These are phyloP conservation scores for Citrus glauca DNA, from an alignment of 345 rosid species.

Conservation along the genomic window DNA sequence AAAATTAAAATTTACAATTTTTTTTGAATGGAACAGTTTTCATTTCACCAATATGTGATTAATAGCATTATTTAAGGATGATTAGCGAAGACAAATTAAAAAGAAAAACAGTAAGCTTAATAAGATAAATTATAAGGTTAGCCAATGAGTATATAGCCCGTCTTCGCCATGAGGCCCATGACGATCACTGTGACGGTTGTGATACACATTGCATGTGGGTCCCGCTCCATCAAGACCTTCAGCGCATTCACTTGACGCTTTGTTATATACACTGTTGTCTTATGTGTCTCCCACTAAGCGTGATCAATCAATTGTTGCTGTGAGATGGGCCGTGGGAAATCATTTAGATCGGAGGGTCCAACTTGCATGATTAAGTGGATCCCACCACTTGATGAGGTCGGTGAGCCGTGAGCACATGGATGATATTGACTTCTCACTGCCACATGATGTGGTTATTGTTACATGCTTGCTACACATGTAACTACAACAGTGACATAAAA, in stretches of 20 bases:
- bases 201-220: neutral
- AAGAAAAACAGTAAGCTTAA: neutral
- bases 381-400: neutral
- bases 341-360: constrained; percentile 7
- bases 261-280: no score
- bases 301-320: neutral
- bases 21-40: no score
- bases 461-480: neutral
- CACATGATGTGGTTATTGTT: neutral
- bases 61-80: neutral
- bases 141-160: neutral
- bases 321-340: neutral
- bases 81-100: neutral
- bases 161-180: neutral
- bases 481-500: neutral
- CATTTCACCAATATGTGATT: neutral
- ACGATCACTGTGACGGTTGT: neutral
- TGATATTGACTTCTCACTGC: neutral
- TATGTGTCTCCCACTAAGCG: neutral
- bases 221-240: neutral
- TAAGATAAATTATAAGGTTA: neutral
- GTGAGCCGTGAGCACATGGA: constrained; percentile 1
- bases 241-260: neutral
- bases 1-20: neutral
- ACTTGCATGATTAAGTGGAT: neutral